These are phyloP conservation scores for Fusarium succisae DNA, from an alignment of 2,329 filamentous ascomycete species.

Conservation along the genomic window DNA sequence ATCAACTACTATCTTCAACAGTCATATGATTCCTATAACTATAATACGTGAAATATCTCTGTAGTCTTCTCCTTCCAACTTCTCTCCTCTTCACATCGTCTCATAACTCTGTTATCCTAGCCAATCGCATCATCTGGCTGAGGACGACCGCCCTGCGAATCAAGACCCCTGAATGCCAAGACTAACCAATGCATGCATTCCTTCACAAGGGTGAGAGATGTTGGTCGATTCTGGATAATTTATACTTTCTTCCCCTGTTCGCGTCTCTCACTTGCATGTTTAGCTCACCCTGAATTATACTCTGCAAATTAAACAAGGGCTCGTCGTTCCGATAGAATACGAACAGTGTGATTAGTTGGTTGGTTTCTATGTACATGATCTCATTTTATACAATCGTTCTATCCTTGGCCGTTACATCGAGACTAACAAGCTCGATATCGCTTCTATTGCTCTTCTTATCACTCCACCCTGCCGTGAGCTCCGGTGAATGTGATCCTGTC, in stretches of 20 bases:
- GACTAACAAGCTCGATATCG: conserved; percentile 12
- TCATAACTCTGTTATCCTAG: neutral
- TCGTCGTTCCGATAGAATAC: neutral
- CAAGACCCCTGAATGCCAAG: neutral
- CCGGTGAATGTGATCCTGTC: neutral
- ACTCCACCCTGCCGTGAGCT: conserved; percentile 10
- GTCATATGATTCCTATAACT: no score
- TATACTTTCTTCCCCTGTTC: neutral
- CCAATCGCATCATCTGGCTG: neutral
- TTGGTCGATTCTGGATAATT: neutral
- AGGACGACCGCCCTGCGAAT: neutral
- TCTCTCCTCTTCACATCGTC: neutral
- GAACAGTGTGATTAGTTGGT: neutral
- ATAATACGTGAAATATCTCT: fast-evolving
- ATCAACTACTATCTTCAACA: neutral
- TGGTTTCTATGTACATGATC: neutral
- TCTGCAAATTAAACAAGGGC: neutral
- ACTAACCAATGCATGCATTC: neutral
- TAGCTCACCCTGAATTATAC: neutral
- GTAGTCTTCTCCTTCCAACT: neutral
- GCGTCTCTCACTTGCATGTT: neutral
- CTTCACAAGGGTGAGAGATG: neutral
- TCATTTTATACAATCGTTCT: neutral
- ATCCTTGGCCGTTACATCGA: neutral
- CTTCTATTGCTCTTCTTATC: conserved; percentile 28